These are phyloP conservation scores for Hawksworthiomyces lignivorus DNA, from an alignment of 2,329 filamentous ascomycete species.

Conservation along the genomic window DNA sequence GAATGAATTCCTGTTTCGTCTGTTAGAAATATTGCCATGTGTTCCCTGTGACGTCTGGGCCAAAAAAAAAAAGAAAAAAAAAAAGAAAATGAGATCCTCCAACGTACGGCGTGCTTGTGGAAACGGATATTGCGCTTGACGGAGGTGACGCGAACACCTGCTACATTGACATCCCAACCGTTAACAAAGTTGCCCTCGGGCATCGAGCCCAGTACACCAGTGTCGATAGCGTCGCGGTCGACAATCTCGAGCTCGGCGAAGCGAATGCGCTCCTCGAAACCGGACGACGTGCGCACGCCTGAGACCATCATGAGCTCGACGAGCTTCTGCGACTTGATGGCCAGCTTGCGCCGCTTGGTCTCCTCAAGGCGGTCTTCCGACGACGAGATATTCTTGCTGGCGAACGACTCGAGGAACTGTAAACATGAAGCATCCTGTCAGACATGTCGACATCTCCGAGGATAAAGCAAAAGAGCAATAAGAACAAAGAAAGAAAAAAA, in stretches of 20 bases:
- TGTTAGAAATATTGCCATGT: no score
- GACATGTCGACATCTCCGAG: no score
- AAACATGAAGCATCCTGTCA: no score
- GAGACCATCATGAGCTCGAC: slow-evolving; percentile 99
- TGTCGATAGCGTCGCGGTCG: slow-evolving; percentile 85
- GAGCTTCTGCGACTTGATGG: slow-evolving; percentile 86
- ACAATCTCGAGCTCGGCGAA: slow-evolving; percentile 97
- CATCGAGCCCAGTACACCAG: slow-evolving; percentile 75
- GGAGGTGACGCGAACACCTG: slow-evolving; percentile 72
- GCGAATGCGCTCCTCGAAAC: slow-evolving; percentile 93
- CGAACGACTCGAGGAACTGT: slow-evolving; percentile 93
- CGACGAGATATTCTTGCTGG: slow-evolving; percentile 92
- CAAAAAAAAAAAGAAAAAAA: no score
- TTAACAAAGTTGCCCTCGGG: slow-evolving; percentile 91
- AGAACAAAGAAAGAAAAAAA: no score
- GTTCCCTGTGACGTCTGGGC: no score
- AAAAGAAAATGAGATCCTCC: no score
- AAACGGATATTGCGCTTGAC: slow-evolving; percentile 81
- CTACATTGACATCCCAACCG: slow-evolving; percentile 95
- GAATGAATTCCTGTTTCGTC: slow-evolving; percentile 91
- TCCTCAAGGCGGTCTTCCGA: slow-evolving; percentile 94
- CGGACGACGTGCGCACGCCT: slow-evolving; percentile 87
- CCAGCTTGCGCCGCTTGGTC: slow-evolving; percentile 88
- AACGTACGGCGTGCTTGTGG: slow-evolving; percentile 79
- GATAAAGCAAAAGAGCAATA: neutral